Evolutionary conservation across 1,139 yeast species (phyloP), one percentile per base, ranked within the genome.

Genomic region (Kodamaea plutei): DNA sequence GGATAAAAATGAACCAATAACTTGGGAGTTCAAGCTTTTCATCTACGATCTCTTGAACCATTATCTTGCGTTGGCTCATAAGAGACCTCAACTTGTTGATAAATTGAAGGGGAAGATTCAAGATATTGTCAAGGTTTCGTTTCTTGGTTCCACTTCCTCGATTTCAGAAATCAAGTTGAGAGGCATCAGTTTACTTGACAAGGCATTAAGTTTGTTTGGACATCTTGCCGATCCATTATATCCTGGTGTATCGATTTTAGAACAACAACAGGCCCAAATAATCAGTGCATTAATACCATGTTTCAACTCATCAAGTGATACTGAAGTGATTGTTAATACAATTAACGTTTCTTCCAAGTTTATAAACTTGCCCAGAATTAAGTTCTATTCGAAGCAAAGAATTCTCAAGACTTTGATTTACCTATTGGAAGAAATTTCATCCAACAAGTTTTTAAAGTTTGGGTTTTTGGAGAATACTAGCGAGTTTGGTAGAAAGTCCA

Each of bases 181-280:
- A 24, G 96, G 96, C 1, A 62, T 89, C 25, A 64, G 67, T 20
- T 61, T 89, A 15, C 63, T 91, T 22, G 67, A 66, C 37, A 54
- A 54, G 24, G 59, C 61, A 0, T 48, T 69, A 25, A 59, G 55
- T 8, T 44, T 66, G 8, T 68, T 67, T 52, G 85, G 87, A 9
- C 63, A 62, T 20, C 59, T 79, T 35, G 74, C 68, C 8, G 96
- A 87, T 51, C 88, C 93, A 0, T 72, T 82, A 26, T 82, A 80
- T 45, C 80, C 84, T 0, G 79, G 79, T 2, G 74, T 74, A 8
- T 76, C 93, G 0, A 67, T 88, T 8, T 63, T 91, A 35, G 95
- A 85, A 45, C 96, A 88, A 54, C 95, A 84, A 47, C 96, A 91
- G 49, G 97, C 97, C 0, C 96, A 88, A 47, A 84, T 91, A 11